These are phyloP conservation scores for Diaporthe nobilis DNA, from an alignment of 2,329 filamentous ascomycete genomes.

Conservation along the genomic window DNA sequence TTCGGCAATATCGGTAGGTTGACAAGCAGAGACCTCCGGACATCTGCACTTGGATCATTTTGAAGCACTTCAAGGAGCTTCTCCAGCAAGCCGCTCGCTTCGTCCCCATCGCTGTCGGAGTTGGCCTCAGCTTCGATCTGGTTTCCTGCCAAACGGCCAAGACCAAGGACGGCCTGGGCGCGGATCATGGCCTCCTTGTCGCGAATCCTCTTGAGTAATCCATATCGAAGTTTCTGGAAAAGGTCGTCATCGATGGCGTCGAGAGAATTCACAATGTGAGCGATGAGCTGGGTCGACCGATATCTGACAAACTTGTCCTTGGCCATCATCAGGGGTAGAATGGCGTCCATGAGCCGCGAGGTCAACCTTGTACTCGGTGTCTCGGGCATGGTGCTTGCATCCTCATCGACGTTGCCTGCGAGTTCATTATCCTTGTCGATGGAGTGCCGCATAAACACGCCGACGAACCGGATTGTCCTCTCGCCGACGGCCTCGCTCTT, in stretches of 20 bases:
- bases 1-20: slow-evolving; percentile 90
- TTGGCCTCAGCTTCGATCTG: slow-evolving; percentile 79
- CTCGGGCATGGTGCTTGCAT: slow-evolving; percentile 80
- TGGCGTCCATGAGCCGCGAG: slow-evolving; percentile 78
- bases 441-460: slow-evolving; percentile 84
- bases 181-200: slow-evolving; percentile 96
- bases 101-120: slow-evolving; percentile 78
- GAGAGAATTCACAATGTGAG: slow-evolving; percentile 92
- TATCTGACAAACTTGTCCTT: slow-evolving; percentile 97
- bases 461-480: slow-evolving; percentile 86
- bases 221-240: slow-evolving; percentile 85
- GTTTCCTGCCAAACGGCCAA: slow-evolving; percentile 87
- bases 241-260: slow-evolving; percentile 93
- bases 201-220: slow-evolving; percentile 85
- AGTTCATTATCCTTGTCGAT: slow-evolving; percentile 80
- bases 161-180: slow-evolving; percentile 89
- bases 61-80: slow-evolving; percentile 91
- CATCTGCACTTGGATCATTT: slow-evolving; percentile 94
- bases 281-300: slow-evolving; percentile 88
- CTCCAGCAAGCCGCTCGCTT: slow-evolving; percentile 78
- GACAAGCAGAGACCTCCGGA: slow-evolving; percentile 87
- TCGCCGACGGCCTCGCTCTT: slow-evolving; percentile 93
- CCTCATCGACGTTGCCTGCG: slow-evolving; percentile 74
- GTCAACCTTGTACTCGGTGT: slow-evolving; percentile 88
- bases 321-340: slow-evolving; percentile 82